A percentile compares a stretch with the other conserved stretches of the same genome.
phyloP scores from a whole-genome alignment of 129 eudicot species.

The Lactuca sativa region DNA sequence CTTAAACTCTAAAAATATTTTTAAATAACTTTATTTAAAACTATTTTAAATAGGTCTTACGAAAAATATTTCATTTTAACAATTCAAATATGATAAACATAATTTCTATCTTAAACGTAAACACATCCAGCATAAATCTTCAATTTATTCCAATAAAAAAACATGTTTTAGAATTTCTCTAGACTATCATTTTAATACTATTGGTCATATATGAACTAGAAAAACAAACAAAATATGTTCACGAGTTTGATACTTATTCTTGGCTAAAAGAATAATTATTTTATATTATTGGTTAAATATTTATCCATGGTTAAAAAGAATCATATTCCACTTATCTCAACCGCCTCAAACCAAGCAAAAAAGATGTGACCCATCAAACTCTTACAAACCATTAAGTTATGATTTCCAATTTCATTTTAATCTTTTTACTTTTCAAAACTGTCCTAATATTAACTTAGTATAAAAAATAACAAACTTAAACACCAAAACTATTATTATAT shows the following conservation, averaged over 20 bases:
- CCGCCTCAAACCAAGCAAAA: conserved; percentile 30
- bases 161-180: background rate
- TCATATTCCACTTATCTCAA: conserved; percentile 22
- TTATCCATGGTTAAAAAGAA: conserved; percentile 7
- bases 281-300: background rate
- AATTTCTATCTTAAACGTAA: background rate
- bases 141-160: background rate
- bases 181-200: background rate
- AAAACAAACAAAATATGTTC: background rate
- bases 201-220: no score
- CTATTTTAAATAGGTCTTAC: no score
- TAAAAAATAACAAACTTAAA: no score
- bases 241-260: background rate
- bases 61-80: no score
- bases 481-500: background rate
- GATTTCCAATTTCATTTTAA: background rate
- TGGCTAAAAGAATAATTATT: background rate
- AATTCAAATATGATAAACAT: background rate
- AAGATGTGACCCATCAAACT: conserved; percentile 38
- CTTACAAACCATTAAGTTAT: conserved; percentile 10
- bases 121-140: background rate
- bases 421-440: background rate
- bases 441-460: background rate
- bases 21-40: no score
- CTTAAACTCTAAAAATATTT: no score